A percentile compares a stretch with the other conserved stretches of the same genome.
Evolutionary conservation across 148 eudicot species (phyloP).

Genomic region (Arbutus unedo): DNA sequence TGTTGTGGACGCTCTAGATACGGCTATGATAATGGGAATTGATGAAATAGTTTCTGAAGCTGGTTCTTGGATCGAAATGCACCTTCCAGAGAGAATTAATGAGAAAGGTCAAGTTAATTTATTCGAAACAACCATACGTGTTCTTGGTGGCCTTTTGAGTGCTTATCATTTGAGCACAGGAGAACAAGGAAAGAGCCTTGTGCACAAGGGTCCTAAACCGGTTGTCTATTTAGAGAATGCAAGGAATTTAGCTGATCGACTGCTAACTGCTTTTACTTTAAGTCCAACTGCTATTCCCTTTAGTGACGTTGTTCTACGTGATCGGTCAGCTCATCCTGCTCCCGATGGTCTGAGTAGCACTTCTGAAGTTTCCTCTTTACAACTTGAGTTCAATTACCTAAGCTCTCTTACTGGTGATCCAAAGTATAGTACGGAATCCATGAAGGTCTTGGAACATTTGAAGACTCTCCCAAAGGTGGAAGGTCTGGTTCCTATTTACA

Average conservation of each 20-base stretch:
- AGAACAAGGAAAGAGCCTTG: slow-evolving; percentile 26
- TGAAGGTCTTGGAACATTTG: slow-evolving; percentile 89
- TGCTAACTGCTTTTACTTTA: slow-evolving; percentile 75
- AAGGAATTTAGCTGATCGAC: slow-evolving; percentile 75
- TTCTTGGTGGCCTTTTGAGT: slow-evolving; percentile 94
- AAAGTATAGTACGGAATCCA: slow-evolving; percentile 69
- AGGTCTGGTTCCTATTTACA: slow-evolving; percentile 90
- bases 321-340: slow-evolving; percentile 69
- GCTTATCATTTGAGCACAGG: slow-evolving; percentile 91
- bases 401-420: slow-evolving; percentile 76
- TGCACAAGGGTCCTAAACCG: slow-evolving; percentile 62
- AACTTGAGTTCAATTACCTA: slow-evolving; percentile 90
- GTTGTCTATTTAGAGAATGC: slow-evolving; percentile 70
- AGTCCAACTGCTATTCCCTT: slow-evolving; percentile 88
- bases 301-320: slow-evolving; percentile 82
- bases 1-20: slow-evolving; percentile 86
- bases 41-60: slow-evolving; percentile 84
- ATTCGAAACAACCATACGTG: slow-evolving; percentile 93
- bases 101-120: slow-evolving; percentile 87
- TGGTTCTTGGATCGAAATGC: slow-evolving; percentile 85
- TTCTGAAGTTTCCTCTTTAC: slow-evolving; percentile 86
- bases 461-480: slow-evolving; percentile 84
- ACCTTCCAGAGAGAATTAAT: slow-evolving; percentile 68
- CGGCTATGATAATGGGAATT: slow-evolving; percentile 89
- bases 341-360: slow-evolving; percentile 94